Evolutionary conservation across 164 flowering plant species (phyloP).

Genomic region (Tetracentron sinense): DNA sequence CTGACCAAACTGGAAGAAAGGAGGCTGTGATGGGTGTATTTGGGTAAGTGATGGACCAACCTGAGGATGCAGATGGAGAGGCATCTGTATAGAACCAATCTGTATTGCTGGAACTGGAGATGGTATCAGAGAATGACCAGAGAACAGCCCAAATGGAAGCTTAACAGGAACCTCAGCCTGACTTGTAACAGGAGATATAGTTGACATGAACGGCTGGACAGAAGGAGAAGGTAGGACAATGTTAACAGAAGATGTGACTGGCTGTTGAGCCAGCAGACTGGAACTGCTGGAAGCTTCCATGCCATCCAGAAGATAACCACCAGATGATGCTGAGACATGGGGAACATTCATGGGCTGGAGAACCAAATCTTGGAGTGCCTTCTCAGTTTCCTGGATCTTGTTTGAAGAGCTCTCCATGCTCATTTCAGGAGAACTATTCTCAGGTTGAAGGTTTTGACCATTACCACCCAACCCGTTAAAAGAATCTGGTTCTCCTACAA

Average conservation of each 20-base stretch:
- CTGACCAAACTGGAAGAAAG: constrained; percentile 95
- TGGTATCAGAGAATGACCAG: constrained; percentile 87
- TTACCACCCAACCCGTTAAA: constrained; percentile 26
- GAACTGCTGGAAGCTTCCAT: constrained; percentile 30
- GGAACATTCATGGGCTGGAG: constrained; percentile 24
- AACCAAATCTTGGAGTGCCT: constrained; percentile 30
- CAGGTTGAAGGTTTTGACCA: constrained; percentile 23
- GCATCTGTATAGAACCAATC: constrained; percentile 99
- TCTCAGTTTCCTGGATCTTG: constrained; percentile 33
- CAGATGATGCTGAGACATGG: constrained; percentile 23
- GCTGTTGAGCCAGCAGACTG: constrained; percentile 25
- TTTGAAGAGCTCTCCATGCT: constrained; percentile 27
- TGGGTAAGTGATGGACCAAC: constrained; percentile 67
- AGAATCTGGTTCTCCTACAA: constrained; percentile 28
- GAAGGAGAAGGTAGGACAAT: constrained; percentile 27
- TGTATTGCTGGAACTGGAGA: constrained; percentile 96
- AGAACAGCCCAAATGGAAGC: constrained; percentile 89
- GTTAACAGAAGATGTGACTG: constrained; percentile 26
- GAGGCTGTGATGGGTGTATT: constrained; percentile 67
- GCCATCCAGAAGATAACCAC: constrained; percentile 17
- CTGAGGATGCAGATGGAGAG: constrained; percentile 80
- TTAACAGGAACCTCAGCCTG: constrained; percentile 61
- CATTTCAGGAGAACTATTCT: constrained; percentile 24
- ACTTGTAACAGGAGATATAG: constrained; percentile 35
- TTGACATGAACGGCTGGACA: constrained; percentile 32